Evolutionary conservation across 176 grass and related monocot species (phyloP).

Genomic region (Cenchrus americanus): DNA sequence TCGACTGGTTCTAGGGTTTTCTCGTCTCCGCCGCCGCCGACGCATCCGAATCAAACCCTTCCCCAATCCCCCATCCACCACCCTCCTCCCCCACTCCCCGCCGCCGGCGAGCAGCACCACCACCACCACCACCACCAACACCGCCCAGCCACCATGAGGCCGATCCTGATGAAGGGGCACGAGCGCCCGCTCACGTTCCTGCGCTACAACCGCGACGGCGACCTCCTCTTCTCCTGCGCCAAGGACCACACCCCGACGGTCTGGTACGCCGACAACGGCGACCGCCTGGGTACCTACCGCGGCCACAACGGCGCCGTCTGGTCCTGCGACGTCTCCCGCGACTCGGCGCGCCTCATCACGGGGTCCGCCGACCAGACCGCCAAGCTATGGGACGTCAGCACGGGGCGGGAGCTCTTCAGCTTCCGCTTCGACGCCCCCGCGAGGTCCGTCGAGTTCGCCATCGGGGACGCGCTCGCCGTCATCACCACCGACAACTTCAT

Average conservation of each 20-base stretch:
- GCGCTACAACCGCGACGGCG: conserved; percentile 91
- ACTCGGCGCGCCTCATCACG: conserved; percentile 70
- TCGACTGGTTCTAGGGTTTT: conserved; percentile 37
- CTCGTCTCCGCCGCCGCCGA: neutral
- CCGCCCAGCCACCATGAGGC: conserved; percentile 53
- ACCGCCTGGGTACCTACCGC: conserved; percentile 89
- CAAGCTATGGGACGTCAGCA: conserved; percentile 89
- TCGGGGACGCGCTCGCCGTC: conserved; percentile 70
- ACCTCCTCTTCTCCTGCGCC: conserved; percentile 95
- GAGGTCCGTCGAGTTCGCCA: conserved; percentile 68
- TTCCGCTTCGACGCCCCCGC: conserved; percentile 83
- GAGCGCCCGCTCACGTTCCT: conserved; percentile 91
- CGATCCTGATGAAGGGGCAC: conserved; percentile 97
- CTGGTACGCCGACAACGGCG: conserved; percentile 86
- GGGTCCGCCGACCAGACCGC: conserved; percentile 80
- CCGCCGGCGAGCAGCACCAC: neutral
- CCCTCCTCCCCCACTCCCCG: neutral
- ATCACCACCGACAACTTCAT: conserved; percentile 91
- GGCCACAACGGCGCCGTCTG: conserved; percentile 96
- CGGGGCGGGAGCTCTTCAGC: conserved; percentile 70
- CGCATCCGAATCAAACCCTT: conserved; percentile 6
- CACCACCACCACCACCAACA: neutral
- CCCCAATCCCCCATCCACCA: neutral
- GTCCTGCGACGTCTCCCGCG: conserved; percentile 88
- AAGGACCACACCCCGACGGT: conserved; percentile 90